A percentile compares a stretch with the other conserved stretches of the same genome.
These are phyloP conservation scores for Pelargonium australe DNA, from an alignment of 441 rosid genomes.

Conservation along the genomic window DNA sequence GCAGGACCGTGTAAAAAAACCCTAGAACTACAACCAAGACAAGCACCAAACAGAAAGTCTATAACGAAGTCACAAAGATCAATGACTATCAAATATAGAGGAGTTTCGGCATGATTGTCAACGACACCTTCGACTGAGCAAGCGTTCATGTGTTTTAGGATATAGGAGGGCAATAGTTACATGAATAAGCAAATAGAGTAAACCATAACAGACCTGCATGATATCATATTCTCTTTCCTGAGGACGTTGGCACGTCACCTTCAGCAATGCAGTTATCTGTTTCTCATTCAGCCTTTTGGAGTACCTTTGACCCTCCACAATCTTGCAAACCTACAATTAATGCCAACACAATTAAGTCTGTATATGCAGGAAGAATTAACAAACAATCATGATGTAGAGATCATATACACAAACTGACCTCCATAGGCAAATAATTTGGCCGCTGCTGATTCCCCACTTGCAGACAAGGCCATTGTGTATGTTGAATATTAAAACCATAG, in stretches of 20 bases:
- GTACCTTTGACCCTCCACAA: slow-evolving; percentile 92
- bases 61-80: too few species aligned
- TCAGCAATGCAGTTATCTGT: slow-evolving; percentile 81
- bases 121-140: too few species aligned
- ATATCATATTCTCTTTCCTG: slow-evolving; percentile 86
- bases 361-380: not conserved
- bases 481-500: slow-evolving; percentile 88
- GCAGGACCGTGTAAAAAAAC: too few species aligned
- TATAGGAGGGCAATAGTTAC: not conserved
- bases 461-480: slow-evolving; percentile 88
- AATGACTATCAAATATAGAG: too few species aligned
- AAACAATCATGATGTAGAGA: not conserved
- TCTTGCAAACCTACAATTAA: slow-evolving; percentile 72
- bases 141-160: too few species aligned
- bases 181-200: not conserved
- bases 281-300: slow-evolving; percentile 85
- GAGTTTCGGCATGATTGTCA: too few species aligned
- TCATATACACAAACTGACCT: slow-evolving; percentile 34
- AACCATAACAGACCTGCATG: slow-evolving; percentile 35
- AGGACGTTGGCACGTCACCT: slow-evolving; percentile 95
- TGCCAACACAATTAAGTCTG: slow-evolving; percentile 19
- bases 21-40: too few species aligned
- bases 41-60: too few species aligned
- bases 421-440: slow-evolving; percentile 96
- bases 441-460: slow-evolving; percentile 95